These are phyloP conservation scores for Pythium volutum DNA, from an alignment of 352 stramenopile genomes.

Conservation along the genomic window DNA sequence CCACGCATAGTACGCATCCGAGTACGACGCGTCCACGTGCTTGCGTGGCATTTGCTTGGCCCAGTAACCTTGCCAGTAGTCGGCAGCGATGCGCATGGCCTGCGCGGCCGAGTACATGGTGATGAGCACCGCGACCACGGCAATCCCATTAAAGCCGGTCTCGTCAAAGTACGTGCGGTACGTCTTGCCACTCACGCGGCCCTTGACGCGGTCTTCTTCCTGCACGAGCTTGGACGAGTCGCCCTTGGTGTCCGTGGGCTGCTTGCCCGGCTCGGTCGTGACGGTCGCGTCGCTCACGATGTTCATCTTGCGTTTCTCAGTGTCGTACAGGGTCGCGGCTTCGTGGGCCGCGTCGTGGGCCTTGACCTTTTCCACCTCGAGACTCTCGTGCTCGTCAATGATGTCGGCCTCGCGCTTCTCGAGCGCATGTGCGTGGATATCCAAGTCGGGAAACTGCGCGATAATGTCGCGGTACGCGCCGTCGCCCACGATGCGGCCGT, in stretches of 20 bases:
- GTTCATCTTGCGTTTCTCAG: neutral
- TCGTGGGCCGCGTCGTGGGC: slow-evolving; percentile 15
- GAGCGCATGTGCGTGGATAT: slow-evolving; percentile 10
- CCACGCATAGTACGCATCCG: slow-evolving; percentile 25
- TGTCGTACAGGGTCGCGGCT: neutral
- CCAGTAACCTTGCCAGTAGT: slow-evolving; percentile 31
- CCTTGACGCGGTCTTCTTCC: slow-evolving; percentile 34
- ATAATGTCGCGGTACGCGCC: slow-evolving; percentile 26
- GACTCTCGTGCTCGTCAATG: slow-evolving; percentile 23
- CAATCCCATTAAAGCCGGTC: slow-evolving; percentile 29
- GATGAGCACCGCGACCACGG: slow-evolving; percentile 22
- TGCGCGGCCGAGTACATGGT: slow-evolving; percentile 19
- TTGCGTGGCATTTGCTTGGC: slow-evolving; percentile 28
- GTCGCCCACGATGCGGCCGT: slow-evolving; percentile 28
- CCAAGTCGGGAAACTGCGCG: slow-evolving; percentile 23
- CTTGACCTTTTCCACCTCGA: slow-evolving; percentile 19
- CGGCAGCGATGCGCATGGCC: slow-evolving; percentile 18
- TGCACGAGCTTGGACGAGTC: slow-evolving; percentile 21
- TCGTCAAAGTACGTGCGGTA: slow-evolving; percentile 34
- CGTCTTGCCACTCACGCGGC: slow-evolving; percentile 28
- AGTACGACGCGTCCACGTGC: slow-evolving; percentile 19
- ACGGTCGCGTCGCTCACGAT: neutral
- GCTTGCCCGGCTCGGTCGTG: slow-evolving; percentile 3
- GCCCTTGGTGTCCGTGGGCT: neutral
- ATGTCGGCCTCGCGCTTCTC: slow-evolving; percentile 13